Percentiles rank a stretch among this genome's conserved stretches.
Conservation (phyloP, 805 yeast species). For the Vanderwaltozyma tropicalis region DNA sequence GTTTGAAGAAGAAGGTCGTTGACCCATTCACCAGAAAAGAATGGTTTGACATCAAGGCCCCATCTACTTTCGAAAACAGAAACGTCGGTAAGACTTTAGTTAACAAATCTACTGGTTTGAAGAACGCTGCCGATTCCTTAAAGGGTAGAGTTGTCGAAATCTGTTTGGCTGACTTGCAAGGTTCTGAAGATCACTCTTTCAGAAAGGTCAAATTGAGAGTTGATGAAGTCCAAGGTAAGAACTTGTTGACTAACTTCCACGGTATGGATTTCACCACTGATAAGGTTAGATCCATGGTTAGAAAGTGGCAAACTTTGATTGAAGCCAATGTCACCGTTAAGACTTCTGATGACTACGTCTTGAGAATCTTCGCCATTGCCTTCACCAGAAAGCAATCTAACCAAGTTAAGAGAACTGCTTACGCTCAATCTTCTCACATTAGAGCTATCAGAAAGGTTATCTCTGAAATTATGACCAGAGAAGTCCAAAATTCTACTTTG, state of each 20-base stretch:
- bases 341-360: constrained; percentile 94
- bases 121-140: constrained; percentile 94
- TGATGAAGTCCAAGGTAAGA: constrained; percentile 98
- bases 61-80: constrained; percentile 96
- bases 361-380: constrained; percentile 94
- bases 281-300: constrained; percentile 92
- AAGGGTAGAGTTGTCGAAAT: constrained; percentile 97
- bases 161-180: constrained; percentile 93
- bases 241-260: constrained; percentile 98
- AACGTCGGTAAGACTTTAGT: constrained; percentile 97
- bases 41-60: constrained; percentile 97
- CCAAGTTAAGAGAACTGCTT: constrained; percentile 95
- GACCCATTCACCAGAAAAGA: constrained; percentile 99
- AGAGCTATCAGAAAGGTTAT: constrained; percentile 96
- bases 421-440: constrained; percentile 95
- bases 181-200: constrained; percentile 97
- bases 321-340: constrained; percentile 97
- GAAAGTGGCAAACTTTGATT: constrained; percentile 98
- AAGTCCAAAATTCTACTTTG: constrained; percentile 87
- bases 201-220: constrained; percentile 96
- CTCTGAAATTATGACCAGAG: constrained; percentile 92
- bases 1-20: constrained; percentile 96
- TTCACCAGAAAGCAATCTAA: constrained; percentile 96
- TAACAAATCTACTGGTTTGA: constrained; percentile 96
- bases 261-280: constrained; percentile 97